Base-by-base conservation (phyloP, 106 monocot species). In the Posidonia australis region DNA sequence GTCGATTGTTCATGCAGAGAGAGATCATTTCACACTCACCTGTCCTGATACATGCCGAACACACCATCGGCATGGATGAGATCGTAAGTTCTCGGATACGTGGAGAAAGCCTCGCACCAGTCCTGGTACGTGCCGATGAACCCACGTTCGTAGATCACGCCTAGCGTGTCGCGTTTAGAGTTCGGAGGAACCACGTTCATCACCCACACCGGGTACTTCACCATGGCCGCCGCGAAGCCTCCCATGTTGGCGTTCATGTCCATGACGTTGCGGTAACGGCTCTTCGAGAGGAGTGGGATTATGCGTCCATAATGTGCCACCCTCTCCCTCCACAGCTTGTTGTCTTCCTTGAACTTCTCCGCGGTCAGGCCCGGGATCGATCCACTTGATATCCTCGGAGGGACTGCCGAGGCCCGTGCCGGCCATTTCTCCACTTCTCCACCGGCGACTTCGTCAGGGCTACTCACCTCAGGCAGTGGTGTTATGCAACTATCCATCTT, bases 81-180 rank as follows among this genome's bases (percentile, higher is more conserved):
- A 60, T 87, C 86, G 17, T 87, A 83, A 23, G 86, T 83, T 60
- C 86, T 83, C n/a, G 86, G 86, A 54, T 87, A 87, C 0, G 86
- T 87, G 9, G 82, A 83, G 77, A 87, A 83, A 23, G 86, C 86
- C 49, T 86, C 82, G 46, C 86, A 86, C 86, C 86, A 86, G 54
- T 86, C 82, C 23, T 86, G 86, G 36, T 82, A 86, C 20, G 82
- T 72, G 9, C 86, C 86, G 24, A 86, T 82, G 44, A 86, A 79
- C 10, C 86, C 86, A 18, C 86, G 52, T 60, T 86, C 86, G 20
- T 77, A 85, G 42, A 85, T 79, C 7, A 66, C 67, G n/a, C 86
- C 86, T 12, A 79, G 79, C 3, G 73, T 86, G 47, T 79, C 79
- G 12, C 36, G 43, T 13, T 56, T 63, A 0, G 71, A 54, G 28